Conservation (phyloP, 208 protist species). For the Strigomonas galati region DNA sequence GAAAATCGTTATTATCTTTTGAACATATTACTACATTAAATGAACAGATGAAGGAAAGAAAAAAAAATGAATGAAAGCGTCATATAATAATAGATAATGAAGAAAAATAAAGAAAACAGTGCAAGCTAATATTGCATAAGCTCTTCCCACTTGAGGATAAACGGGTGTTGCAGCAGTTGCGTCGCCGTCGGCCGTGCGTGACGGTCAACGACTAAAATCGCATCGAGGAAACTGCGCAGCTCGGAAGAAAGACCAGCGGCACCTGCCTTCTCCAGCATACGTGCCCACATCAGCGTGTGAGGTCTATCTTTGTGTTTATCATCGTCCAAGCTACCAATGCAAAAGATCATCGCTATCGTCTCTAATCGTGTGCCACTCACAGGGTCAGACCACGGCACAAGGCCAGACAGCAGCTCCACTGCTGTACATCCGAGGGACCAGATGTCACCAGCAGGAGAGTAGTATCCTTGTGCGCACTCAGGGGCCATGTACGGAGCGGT, state of each 20-base stretch:
- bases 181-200: slow-evolving; percentile 41
- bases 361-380: slow-evolving; percentile 15
- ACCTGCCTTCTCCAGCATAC: slow-evolving; percentile 22
- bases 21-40: slow-evolving; percentile 7
- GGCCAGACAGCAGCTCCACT: no score
- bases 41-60: not conserved
- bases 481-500: slow-evolving; percentile 81
- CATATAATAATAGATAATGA: not conserved
- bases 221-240: no score
- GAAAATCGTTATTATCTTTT: no score
- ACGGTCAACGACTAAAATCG: no score
- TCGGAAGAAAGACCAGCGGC: no score
- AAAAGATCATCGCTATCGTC: slow-evolving; percentile 48
- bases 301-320: slow-evolving; percentile 25
- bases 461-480: slow-evolving; percentile 49
- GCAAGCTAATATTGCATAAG: no score
- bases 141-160: slow-evolving; percentile 25
- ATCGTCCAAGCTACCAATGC: slow-evolving; percentile 51
- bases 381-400: slow-evolving; percentile 45
- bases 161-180: slow-evolving; percentile 61
- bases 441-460: slow-evolving; percentile 67
- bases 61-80: slow-evolving; percentile 8
- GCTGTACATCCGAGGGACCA: slow-evolving; percentile 84
- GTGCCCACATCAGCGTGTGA: slow-evolving; percentile 18
- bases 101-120: not conserved